phyloP scores from a whole-genome alignment of 768 basidiomycete genomes.

The Kwoniella sp. region DNA sequence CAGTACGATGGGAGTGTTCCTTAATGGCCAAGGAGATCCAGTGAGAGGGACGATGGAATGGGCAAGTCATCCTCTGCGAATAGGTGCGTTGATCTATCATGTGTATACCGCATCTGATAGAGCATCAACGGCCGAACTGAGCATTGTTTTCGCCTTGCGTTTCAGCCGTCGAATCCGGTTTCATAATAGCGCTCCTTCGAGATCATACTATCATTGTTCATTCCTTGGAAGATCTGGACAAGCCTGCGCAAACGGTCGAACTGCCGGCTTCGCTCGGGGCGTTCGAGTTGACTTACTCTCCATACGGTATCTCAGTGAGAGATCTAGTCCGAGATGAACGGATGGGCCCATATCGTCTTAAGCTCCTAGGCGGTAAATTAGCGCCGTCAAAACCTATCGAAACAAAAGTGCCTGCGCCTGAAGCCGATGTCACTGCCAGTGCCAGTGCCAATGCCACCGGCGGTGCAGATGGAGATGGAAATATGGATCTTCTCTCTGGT shows the following conservation, averaged over 20 bases:
- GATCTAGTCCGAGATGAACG: slow-evolving; percentile 45
- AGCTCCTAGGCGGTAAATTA: slow-evolving; percentile 36
- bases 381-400: slow-evolving; percentile 23
- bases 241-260: slow-evolving; percentile 66
- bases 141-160: too few relatives aligned
- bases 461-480: background rate
- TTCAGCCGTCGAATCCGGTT: slow-evolving; percentile 79
- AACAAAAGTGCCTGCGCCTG: slow-evolving; percentile 4
- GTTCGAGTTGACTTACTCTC: slow-evolving; percentile 43
- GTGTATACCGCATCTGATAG: too few relatives aligned
- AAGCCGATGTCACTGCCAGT: background rate
- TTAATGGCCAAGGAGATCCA: slow-evolving; percentile 81
- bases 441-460: background rate
- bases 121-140: too few relatives aligned
- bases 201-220: slow-evolving; percentile 81
- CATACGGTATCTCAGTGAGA: slow-evolving; percentile 48
- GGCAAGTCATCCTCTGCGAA: slow-evolving; percentile 72
- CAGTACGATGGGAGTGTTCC: slow-evolving; percentile 80
- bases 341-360: slow-evolving; percentile 28
- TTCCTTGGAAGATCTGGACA: slow-evolving; percentile 65
- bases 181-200: slow-evolving; percentile 73
- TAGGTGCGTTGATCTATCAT: slow-evolving; percentile 63
- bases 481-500: background rate
- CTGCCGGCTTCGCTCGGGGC: slow-evolving; percentile 57
- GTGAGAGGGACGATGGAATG: slow-evolving; percentile 86